phyloP scores from a whole-genome alignment of 1,284 basidiomycete species.

The Neolentinus lepideus region DNA sequence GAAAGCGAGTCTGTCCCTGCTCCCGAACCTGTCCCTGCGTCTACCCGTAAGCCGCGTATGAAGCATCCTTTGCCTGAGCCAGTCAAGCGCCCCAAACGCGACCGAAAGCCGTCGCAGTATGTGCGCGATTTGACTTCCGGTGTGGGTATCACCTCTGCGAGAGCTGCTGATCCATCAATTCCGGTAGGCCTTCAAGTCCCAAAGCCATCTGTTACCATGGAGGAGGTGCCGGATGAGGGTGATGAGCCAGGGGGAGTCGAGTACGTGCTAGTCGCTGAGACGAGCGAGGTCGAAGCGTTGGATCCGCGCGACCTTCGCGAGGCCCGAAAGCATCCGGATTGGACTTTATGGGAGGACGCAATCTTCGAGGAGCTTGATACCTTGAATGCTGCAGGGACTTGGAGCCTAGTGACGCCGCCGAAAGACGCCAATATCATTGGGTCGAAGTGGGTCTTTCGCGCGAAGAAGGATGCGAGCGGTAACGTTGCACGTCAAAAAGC shows the following conservation, averaged over 20 bases:
- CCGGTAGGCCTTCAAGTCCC: neutral
- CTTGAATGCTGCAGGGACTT: conserved; percentile 16
- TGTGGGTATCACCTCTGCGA: neutral
- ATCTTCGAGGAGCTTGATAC: conserved; percentile 20
- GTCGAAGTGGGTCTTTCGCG: conserved; percentile 23
- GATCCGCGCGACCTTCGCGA: conserved; percentile 11
- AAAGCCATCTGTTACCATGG: neutral
- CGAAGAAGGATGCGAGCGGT: conserved; percentile 23
- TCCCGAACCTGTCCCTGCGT: no score
- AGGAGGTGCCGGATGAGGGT: no score
- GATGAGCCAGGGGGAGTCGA: no score
- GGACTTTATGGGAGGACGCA: conserved; percentile 18
- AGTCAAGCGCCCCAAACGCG: neutral
- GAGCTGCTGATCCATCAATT: no score
- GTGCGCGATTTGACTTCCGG: neutral
- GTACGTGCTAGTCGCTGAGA: no score
- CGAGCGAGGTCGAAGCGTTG: conserved; percentile 10
- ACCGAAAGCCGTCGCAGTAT: conserved; percentile 1
- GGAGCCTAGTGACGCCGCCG: conserved; percentile 16
- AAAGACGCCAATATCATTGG: conserved; percentile 17
- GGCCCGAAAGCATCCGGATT: conserved; percentile 16
- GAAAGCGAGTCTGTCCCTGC: no score
- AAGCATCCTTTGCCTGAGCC: no score
- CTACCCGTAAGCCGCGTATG: no score
- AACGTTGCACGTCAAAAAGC: conserved; percentile 26